A percentile compares a stretch with the other conserved stretches of the same genome.
phyloP scores from a whole-genome alignment of 352 stramenopile species.

The Lagenidium giganteum region DNA sequence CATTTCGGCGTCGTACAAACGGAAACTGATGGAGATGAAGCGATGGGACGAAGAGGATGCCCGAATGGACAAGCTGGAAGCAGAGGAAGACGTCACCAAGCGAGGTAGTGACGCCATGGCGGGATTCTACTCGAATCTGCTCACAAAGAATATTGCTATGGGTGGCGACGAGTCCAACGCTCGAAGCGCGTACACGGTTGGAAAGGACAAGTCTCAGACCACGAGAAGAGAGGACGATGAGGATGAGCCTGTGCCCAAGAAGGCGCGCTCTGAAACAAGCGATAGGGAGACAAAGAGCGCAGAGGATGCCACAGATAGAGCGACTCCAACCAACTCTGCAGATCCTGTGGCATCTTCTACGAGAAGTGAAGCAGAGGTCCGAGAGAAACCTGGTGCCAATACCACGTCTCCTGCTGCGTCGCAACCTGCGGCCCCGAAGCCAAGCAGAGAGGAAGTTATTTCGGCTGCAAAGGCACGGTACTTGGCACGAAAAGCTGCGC shows the following conservation, averaged over 20 bases:
- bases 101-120: slow-evolving; percentile 70
- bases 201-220: slow-evolving; percentile 2
- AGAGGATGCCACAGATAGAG: neutral
- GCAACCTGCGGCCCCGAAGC: slow-evolving; percentile 20
- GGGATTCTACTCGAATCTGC: slow-evolving; percentile 88
- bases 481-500: slow-evolving; percentile 84
- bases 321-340: neutral
- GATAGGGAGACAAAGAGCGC: neutral
- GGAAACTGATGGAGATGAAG: slow-evolving; percentile 87
- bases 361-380: neutral
- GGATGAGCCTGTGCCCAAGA: neutral
- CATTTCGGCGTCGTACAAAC: slow-evolving; percentile 89
- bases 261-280: neutral
- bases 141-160: slow-evolving; percentile 92
- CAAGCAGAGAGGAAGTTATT: slow-evolving; percentile 73
- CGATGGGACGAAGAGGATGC: slow-evolving; percentile 83
- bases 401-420: too few species aligned
- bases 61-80: slow-evolving; percentile 56
- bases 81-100: slow-evolving; percentile 71
- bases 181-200: slow-evolving; percentile 79
- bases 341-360: neutral
- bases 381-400: slow-evolving; percentile 2
- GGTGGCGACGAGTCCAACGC: slow-evolving; percentile 64
- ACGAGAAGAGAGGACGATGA: slow-evolving; percentile 6
- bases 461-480: slow-evolving; percentile 74